These are phyloP conservation scores for Cystofilobasidium ferigula DNA, from an alignment of 768 basidiomycete species.

Conservation along the genomic window DNA sequence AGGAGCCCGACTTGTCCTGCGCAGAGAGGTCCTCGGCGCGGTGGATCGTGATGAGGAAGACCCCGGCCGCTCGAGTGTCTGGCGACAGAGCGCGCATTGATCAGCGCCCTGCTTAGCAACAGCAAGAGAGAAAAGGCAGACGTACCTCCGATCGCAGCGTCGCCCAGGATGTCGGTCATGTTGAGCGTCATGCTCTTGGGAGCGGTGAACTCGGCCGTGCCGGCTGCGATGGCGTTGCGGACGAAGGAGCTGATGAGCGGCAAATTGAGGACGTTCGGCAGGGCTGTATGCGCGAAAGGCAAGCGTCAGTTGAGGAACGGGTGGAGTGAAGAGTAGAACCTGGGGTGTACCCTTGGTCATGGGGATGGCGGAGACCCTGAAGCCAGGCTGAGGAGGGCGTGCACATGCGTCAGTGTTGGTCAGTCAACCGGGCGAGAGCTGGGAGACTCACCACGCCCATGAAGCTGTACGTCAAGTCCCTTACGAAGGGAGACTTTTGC, in stretches of 20 bases:
- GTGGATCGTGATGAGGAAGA: conserved; percentile 55
- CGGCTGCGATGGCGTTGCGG: conserved; percentile 52
- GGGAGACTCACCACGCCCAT: conserved; percentile 6
- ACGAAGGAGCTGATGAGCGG: conserved; percentile 60
- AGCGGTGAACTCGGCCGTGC: conserved; percentile 51
- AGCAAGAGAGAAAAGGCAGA: not conserved
- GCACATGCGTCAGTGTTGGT: not conserved
- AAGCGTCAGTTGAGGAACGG: too few relatives aligned
- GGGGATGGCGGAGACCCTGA: conserved; percentile 56
- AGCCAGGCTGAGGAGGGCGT: conserved; percentile 41
- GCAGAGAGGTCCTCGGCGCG: conserved; percentile 48
- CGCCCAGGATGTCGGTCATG: conserved; percentile 52
- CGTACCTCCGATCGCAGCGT: conserved; percentile 44
- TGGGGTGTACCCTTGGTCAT: too few relatives aligned
- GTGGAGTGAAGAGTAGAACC: too few relatives aligned
- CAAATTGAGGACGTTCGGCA: conserved; percentile 60
- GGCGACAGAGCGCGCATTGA: not conserved
- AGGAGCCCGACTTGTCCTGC: conserved; percentile 43
- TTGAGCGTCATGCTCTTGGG: conserved; percentile 52
- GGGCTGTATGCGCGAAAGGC: too few relatives aligned
- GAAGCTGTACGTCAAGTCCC: conserved; percentile 50
- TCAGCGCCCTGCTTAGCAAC: not conserved
- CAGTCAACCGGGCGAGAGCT: not conserved
- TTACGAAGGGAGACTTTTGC: conserved; percentile 53
- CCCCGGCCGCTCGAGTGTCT: conserved; percentile 55